Conservation (phyloP, 345 rosid species). For the Brassica carinata region DNA sequence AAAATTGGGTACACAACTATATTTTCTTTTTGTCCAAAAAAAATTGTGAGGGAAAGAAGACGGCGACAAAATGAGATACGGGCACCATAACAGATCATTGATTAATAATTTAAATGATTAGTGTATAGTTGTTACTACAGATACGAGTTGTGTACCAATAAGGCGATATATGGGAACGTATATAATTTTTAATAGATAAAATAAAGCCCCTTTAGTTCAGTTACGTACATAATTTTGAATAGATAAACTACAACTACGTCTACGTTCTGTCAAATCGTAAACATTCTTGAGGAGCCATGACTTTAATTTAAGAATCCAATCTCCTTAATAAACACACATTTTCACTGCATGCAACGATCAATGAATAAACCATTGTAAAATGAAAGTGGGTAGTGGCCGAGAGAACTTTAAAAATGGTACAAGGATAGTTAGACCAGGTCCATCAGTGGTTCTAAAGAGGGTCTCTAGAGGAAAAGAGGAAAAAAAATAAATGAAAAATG, state of each 20-base stretch:
- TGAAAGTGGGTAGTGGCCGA: too few relatives aligned
- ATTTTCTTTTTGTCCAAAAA: background rate
- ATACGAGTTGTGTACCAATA: conserved; percentile 37
- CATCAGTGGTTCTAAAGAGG: too few relatives aligned
- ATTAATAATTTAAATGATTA: background rate
- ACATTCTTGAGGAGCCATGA: background rate
- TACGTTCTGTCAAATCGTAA: background rate
- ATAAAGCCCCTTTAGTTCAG: background rate
- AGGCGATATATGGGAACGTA: conserved; percentile 7
- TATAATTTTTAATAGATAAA: background rate
- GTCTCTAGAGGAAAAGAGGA: too few relatives aligned
- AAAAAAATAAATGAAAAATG: too few relatives aligned
- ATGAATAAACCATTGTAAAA: background rate
- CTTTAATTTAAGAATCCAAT: background rate
- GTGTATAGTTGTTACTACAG: conserved; percentile 28
- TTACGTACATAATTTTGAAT: too few relatives aligned
- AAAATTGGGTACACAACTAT: conserved; percentile 1
- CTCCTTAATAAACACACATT: background rate
- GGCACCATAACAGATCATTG: conserved; percentile 33
- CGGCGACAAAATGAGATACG: conserved; percentile 31
- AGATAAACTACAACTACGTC: background rate
- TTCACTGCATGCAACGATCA: background rate
- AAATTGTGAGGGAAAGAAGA: background rate
- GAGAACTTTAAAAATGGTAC: too few relatives aligned
- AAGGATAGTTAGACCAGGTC: too few relatives aligned